These are phyloP conservation scores for Podospora pseudopauciseta DNA, from an alignment of 495 filamentous ascomycete species.

Conservation along the genomic window DNA sequence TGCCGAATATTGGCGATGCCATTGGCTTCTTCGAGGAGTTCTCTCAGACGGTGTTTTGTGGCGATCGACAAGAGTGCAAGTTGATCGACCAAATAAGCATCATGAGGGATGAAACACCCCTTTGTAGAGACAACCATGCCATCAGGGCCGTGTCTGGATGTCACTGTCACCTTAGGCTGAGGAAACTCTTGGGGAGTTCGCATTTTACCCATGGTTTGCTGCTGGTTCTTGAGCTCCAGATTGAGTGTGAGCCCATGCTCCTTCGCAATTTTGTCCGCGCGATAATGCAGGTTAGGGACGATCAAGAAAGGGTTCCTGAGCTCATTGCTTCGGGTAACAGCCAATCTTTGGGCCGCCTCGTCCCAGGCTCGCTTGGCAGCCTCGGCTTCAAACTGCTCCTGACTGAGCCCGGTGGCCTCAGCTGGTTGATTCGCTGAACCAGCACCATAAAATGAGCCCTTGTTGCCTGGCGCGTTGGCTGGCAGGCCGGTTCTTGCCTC, in stretches of 20 bases:
- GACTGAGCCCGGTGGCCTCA: conserved; percentile 43
- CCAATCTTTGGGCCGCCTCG: conserved; percentile 42
- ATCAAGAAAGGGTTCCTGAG: conserved; percentile 38
- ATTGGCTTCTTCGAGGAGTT: conserved; percentile 67
- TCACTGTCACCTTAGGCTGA: conserved; percentile 31
- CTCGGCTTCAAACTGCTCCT: conserved; percentile 50
- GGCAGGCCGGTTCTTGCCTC: conserved; percentile 45
- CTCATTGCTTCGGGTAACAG: conserved; percentile 45
- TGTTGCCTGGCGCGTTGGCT: conserved; percentile 45
- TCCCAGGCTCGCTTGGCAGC: conserved; percentile 46
- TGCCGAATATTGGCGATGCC: conserved; percentile 61
- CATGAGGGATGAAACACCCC: conserved; percentile 62
- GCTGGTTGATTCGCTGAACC: conserved; percentile 56
- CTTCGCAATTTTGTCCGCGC: conserved; percentile 57
- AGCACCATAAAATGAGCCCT: conserved; percentile 54
- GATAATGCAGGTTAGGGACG: conserved; percentile 44
- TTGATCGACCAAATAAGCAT: conserved; percentile 67
- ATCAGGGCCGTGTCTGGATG: conserved; percentile 45
- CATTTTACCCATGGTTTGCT: conserved; percentile 37
- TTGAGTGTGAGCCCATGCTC: conserved; percentile 57
- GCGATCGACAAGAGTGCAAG: conserved; percentile 71
- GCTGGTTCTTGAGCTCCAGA: conserved; percentile 45
- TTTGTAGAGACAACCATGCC: conserved; percentile 54
- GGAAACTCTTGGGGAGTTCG: conserved; percentile 52
- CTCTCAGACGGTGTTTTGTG: conserved; percentile 65